These are phyloP conservation scores for Pharnaceum exiguum DNA, from an alignment of 148 eudicot genomes.

Conservation along the genomic window DNA sequence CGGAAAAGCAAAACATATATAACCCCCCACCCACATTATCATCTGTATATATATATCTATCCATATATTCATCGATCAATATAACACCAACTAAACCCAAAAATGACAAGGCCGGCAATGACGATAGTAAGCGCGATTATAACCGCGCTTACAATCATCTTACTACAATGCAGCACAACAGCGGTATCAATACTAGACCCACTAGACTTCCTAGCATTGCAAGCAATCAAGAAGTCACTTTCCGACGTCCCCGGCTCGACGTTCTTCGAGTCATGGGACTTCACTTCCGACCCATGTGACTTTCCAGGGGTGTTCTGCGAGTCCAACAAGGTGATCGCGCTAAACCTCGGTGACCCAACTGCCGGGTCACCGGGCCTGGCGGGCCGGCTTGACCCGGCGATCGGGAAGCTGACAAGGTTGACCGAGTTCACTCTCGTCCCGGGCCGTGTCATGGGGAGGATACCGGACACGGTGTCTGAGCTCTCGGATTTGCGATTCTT, in stretches of 20 bases:
- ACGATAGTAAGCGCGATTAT: background rate
- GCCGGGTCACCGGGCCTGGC: constrained; percentile 76
- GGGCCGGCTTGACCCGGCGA: constrained; percentile 66
- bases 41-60: background rate
- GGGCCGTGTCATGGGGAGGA: constrained; percentile 54
- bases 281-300: constrained; percentile 78
- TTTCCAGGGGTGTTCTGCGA: constrained; percentile 77
- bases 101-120: too few relatives aligned
- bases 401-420: constrained; percentile 56
- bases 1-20: constrained; percentile 16
- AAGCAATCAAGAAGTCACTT: constrained; percentile 52
- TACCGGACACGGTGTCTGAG: constrained; percentile 50
- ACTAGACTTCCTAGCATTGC: constrained; percentile 68
- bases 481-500: constrained; percentile 50
- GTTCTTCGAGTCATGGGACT: constrained; percentile 77
- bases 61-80: too few relatives aligned
- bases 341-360: constrained; percentile 77
- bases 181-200: constrained; percentile 56
- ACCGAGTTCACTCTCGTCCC: constrained; percentile 73
- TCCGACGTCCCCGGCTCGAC: constrained; percentile 56
- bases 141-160: background rate
- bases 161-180: background rate
- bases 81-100: too few relatives aligned
- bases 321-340: constrained; percentile 47
- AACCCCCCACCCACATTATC: constrained; percentile 6